A percentile compares a stretch with the other conserved stretches of the same genome.
These are phyloP conservation scores for Hanseniaspora hatyaiensis DNA, from an alignment of 805 yeast genomes.

Conservation along the genomic window DNA sequence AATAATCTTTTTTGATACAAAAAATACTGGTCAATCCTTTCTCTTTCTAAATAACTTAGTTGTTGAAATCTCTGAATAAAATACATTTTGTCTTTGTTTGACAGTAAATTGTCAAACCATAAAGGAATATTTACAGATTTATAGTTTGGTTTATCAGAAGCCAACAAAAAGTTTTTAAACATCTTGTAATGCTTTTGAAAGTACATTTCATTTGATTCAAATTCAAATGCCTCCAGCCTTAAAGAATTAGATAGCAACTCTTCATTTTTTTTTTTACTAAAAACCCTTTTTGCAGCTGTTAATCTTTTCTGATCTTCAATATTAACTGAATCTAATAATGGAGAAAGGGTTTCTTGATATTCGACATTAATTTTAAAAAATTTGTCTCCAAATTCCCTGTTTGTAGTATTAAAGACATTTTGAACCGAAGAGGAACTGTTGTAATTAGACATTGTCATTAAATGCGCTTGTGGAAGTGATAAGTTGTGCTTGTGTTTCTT, in stretches of 20 bases:
- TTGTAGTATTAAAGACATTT: not conserved
- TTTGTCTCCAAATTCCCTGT: conserved; percentile 12
- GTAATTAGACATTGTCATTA: not conserved
- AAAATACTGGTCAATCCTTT: conserved; percentile 41
- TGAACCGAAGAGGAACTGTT: not conserved
- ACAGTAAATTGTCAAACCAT: conserved; percentile 39
- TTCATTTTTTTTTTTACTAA: not conserved
- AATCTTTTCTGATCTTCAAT: conserved; percentile 4
- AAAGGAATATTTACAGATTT: conserved; percentile 32
- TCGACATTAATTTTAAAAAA: conserved; percentile 15
- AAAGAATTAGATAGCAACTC: conserved; percentile 16
- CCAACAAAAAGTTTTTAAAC: not conserved
- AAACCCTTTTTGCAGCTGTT: not conserved
- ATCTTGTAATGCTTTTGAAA: conserved; percentile 17
- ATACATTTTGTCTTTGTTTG: conserved; percentile 22
- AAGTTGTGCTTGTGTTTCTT: conserved; percentile 12
- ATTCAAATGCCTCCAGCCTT: conserved; percentile 16
- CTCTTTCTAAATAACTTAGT: conserved; percentile 60
- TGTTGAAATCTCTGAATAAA: conserved; percentile 44
- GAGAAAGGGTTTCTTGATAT: conserved; percentile 12
- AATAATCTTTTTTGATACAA: conserved; percentile 10
- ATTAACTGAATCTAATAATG: conserved; percentile 10
- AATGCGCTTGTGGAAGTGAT: conserved; percentile 11
- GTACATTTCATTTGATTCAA: conserved; percentile 16
- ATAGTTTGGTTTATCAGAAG: conserved; percentile 14